Evolutionary conservation across 2,329 filamentous ascomycete genomes (phyloP), one percentile per base, ranked within the genome.

Genomic region (Fusarium humuli): DNA sequence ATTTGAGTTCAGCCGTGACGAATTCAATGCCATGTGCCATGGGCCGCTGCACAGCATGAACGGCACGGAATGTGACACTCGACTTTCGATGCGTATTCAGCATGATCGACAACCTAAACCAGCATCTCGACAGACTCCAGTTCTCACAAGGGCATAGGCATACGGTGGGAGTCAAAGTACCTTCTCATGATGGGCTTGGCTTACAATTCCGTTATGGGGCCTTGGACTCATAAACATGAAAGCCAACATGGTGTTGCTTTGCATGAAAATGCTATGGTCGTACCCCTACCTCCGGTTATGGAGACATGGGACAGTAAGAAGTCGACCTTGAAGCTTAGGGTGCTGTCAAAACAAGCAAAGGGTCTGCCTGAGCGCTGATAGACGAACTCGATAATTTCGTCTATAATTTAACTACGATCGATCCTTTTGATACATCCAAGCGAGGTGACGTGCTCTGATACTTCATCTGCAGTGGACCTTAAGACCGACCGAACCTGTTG

Each of bases 1-100:
- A 30, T 47, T 48, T 45, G 34, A 37, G 56, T 57, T 42, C 53
- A 60, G 61, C 58, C 34, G 67, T 61, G 40, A 44, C 32, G 22
- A 49, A 67, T 58, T 49, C 54, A 44, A 57, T 71, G 61, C 59
- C 72, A 74, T 66, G 65, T 69, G 48, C 52, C 48, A 67, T 61
- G 46, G 41, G 54, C 69, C 60, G 54, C 67, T 69, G 69, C 61
- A 62, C 49, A 64, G 68, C 68, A 70, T 65, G 55, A 67, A 63
- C 61, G 57, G 65, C 61, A 57, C 67, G 68, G 66, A 75, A 72
- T 73, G 70, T 75, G 70, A 75, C 64, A 69, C 61, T 56, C 52
- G 45, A 57, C 57, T 60, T 61, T 64, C 34, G 61, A 49, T 70
- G 47, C 22, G 25, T 66, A 66, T 66, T 32, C 41, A 61, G 54